A percentile compares a stretch with the other conserved stretches of the same genome.
phyloP scores from a whole-genome alignment of 805 yeast genomes.

The Lachancea dasiensis region DNA sequence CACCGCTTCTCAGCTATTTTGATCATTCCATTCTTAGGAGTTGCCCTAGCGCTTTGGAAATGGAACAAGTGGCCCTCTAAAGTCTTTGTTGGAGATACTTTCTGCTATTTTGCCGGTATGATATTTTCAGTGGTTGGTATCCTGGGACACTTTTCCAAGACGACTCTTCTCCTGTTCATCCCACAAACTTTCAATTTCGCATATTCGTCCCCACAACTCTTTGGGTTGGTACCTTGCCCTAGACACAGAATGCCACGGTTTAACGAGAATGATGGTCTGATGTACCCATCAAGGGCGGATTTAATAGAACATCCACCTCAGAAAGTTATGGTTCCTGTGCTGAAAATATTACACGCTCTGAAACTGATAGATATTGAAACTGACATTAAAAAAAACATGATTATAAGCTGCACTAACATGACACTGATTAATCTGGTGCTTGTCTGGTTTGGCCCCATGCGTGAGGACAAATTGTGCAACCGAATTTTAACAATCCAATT shows the following conservation, averaged over 20 bases:
- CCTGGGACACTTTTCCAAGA: constrained; percentile 92
- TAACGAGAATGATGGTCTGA: constrained; percentile 56
- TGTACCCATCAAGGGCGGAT: constrained; percentile 65
- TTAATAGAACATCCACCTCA: constrained; percentile 35
- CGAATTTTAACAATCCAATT: constrained; percentile 59
- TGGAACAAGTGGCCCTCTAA: constrained; percentile 87
- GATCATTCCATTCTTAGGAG: constrained; percentile 82
- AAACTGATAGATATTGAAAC: constrained; percentile 42
- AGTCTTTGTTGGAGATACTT: constrained; percentile 97
- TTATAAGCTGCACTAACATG: constrained; percentile 61
- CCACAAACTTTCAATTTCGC: constrained; percentile 90
- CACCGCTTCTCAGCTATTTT: constrained; percentile 78
- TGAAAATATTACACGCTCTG: constrained; percentile 44
- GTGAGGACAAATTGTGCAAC: constrained; percentile 72
- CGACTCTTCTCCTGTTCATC: constrained; percentile 73
- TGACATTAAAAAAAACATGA: constrained; percentile 30
- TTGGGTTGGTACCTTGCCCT: constrained; percentile 86
- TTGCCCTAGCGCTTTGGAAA: constrained; percentile 65
- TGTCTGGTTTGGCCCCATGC: constrained; percentile 85
- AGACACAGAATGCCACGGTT: constrained; percentile 87
- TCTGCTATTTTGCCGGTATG: constrained; percentile 98
- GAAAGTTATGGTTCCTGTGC: constrained; percentile 28
- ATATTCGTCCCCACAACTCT: constrained; percentile 88
- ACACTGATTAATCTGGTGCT: constrained; percentile 79
- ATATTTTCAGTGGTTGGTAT: constrained; percentile 96